Evolutionary conservation across 2,329 filamentous ascomycete genomes (phyloP), one percentile per base, ranked within the genome.

Genomic region (Pyrenophora tritici-repentis): DNA sequence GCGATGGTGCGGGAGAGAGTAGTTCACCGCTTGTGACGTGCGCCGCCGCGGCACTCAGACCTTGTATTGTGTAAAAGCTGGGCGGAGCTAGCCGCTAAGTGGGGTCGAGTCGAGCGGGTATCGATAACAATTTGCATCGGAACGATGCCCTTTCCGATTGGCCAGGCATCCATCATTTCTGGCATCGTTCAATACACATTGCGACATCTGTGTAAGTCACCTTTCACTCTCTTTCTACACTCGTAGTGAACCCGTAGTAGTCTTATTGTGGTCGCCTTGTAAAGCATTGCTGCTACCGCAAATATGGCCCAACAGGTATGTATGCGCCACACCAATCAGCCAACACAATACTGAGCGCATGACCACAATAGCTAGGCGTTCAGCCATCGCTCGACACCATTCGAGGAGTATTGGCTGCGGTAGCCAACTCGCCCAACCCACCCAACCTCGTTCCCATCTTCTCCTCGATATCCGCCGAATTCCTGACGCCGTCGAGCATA

Each of bases 401-500:
- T 46, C 79, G 76, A 58, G 77, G 83, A 47, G 77, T 87, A 39
- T 72, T 88, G 59, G 72, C 78, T 38, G 75, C 78, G 46, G 79
- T 80, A 17, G 75, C 75, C 63, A 73, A 76, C 20, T 78, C 80
- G 33, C 70, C 79, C 47, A 83, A 83, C 60, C 78, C 85, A 50
- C 87, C 88, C 3, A 96, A 94, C 65, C 83, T 95, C 56, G 83
- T 96, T 7, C 91, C 91, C 2, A 74, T 96, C 35, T 91, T 87
- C 75, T 86, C 89, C 20, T 90, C 92, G 59, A 91, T 96, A 64
- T 86, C 91, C 5, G 93, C 93, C 64, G 93, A 97, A 75, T 87
- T 97, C 62, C 83, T 97, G 73, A 99, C 93, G 1, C 94, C 94
- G 3, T 93, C 91, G n/a, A 85, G 90, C 56, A 93, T 95, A 63